Base-by-base conservation (phyloP, 2,329 filamentous ascomycete species). In the Aspergillus sclerotialis region DNA sequence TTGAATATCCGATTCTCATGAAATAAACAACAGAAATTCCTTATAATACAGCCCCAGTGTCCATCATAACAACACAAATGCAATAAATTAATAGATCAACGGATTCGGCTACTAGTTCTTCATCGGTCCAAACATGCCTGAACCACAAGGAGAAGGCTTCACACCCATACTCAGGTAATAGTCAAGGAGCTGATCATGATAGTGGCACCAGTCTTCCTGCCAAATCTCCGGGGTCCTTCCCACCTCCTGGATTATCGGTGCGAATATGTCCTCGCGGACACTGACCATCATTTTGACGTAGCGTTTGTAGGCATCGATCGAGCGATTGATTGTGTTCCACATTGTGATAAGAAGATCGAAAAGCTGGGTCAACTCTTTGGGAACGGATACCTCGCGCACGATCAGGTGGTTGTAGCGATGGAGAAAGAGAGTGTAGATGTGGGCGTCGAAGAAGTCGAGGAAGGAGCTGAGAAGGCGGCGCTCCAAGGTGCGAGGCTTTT, bases 381-480 rank as follows among this genome's bases (percentile, higher is more conserved):
- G 28, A 7, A 39, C 13, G 1, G 26, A 23, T 1, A 36, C 35
- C 17, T 52, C 39, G 0, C 10, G 27, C 4, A 40, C 8, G n/a
- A 49, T 30, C n/a, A 46, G 45, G 3, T 36, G 33, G 33, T 46
- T 46, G 26, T 44, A 41, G 10, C 44, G 36, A 10, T 32, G 28
- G 5, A 53, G 31, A 27, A 53, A 56, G 11, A 43, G 32, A 4
- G 32, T 42, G 35, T 49, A 51, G 19, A 57, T 27, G 40, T 45
- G 52, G n/a, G 39, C 30, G 8, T 56, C 52, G 28, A 46, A 58
- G 2, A 58, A 35, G 6, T 50, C 40, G 18, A 46, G 33, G 28
- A 49, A 50, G 26, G 46, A 21, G 13, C 30, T 16, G 1, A 58
- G 44, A 4, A 57, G 40, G 4, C 19, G 33, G 4, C 43, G 34